phyloP scores from a whole-genome alignment of 768 basidiomycete species.

The Lactarius quietus region DNA sequence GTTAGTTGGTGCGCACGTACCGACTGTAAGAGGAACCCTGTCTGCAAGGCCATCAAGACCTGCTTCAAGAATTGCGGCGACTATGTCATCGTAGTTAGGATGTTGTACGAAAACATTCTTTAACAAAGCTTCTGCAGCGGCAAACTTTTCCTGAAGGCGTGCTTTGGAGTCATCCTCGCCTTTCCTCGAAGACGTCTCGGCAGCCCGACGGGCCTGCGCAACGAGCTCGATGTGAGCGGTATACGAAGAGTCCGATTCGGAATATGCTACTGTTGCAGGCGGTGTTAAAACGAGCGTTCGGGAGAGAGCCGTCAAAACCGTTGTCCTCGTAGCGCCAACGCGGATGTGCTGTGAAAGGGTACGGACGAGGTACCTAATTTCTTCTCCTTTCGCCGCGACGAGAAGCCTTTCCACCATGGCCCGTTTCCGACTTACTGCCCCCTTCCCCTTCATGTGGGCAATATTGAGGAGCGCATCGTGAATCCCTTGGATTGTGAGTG shows the following conservation, averaged over 20 bases:
- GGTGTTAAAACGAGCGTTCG: conserved; percentile 68
- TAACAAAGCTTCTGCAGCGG: conserved; percentile 58
- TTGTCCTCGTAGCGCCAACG: conserved; percentile 84
- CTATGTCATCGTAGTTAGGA: conserved; percentile 72
- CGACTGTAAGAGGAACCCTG: conserved; percentile 63
- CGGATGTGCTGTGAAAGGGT: conserved; percentile 72
- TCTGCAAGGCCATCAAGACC: conserved; percentile 60
- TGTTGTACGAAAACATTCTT: conserved; percentile 74
- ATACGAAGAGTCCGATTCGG: conserved; percentile 30
- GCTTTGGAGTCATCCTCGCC: conserved; percentile 33
- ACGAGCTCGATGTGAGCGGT: conserved; percentile 36
- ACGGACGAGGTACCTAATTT: conserved; percentile 77
- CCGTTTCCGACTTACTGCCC: conserved; percentile 73
- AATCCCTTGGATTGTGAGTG: conserved; percentile 59
- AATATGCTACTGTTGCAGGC: conserved; percentile 31
- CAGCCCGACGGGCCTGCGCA: conserved; percentile 28
- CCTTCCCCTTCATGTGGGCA: conserved; percentile 64
- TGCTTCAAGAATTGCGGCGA: conserved; percentile 52
- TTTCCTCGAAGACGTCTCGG: conserved; percentile 33
- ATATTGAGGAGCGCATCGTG: conserved; percentile 68
- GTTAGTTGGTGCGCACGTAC: conserved; percentile 39
- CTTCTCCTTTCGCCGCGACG: conserved; percentile 83
- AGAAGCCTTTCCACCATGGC: conserved; percentile 76
- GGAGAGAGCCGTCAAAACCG: conserved; percentile 76
- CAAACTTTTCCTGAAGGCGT: conserved; percentile 42